A percentile compares a stretch with the other conserved stretches of the same genome.
Conservation (phyloP, 257 asterid genomes). For the Misopates orontium region DNA sequence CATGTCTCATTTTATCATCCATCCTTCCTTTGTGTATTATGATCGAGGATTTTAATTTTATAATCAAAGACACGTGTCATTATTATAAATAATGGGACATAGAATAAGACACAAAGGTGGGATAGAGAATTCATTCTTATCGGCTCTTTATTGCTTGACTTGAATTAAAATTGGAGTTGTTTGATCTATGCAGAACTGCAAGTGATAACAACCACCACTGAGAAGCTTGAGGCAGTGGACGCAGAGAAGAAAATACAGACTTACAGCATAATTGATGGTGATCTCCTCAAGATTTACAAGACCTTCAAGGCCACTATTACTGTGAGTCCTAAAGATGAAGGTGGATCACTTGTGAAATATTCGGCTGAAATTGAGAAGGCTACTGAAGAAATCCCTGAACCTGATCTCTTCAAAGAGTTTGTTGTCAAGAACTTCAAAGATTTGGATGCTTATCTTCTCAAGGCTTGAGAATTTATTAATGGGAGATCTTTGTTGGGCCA, state of each 20-base stretch:
- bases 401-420: conserved; percentile 59
- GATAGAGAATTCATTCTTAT: too few relatives aligned
- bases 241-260: conserved; percentile 48
- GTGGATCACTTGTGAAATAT: conserved; percentile 61
- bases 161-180: too few relatives aligned
- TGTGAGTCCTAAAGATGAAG: conserved; percentile 43
- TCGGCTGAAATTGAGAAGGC: conserved; percentile 60
- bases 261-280: conserved; percentile 63
- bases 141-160: too few relatives aligned
- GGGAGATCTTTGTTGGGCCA: too few relatives aligned
- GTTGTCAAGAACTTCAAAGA: conserved; percentile 64
- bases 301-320: conserved; percentile 48
- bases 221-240: conserved; percentile 66
- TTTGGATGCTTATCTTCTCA: conserved; percentile 62
- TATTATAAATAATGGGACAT: too few relatives aligned
- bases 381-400: conserved; percentile 57
- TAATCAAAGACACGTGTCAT: too few relatives aligned
- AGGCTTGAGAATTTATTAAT: neutral
- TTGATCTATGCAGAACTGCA: conserved; percentile 37
- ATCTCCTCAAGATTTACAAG: conserved; percentile 57
- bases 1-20: too few relatives aligned
- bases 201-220: conserved; percentile 41
- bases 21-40: too few relatives aligned
- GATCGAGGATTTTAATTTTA: too few relatives aligned
- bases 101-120: too few relatives aligned